Conservation (phyloP, 2,329 filamentous ascomycete genomes). For the Paracoccidioides brasiliensis region DNA sequence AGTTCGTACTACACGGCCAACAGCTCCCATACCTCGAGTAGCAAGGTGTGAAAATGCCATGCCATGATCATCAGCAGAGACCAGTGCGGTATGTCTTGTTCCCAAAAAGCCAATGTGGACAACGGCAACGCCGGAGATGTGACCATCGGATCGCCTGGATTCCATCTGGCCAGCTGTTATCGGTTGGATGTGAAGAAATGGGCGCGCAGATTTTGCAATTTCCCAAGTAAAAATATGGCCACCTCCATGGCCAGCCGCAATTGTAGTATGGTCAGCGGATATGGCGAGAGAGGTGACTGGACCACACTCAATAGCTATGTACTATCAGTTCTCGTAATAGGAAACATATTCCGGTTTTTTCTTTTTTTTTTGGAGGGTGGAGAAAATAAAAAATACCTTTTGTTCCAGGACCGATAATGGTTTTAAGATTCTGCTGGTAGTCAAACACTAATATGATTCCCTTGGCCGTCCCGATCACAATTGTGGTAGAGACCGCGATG, state of each 20-base stretch:
- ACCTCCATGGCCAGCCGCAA: slow-evolving; percentile 78
- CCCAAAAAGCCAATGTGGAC: slow-evolving; percentile 91
- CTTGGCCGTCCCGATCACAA: slow-evolving; percentile 85
- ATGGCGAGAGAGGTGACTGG: slow-evolving; percentile 76
- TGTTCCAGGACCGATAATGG: slow-evolving; percentile 84
- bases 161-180: slow-evolving; percentile 53
- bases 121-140: slow-evolving; percentile 63
- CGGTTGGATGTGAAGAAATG: slow-evolving; percentile 77
- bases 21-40: slow-evolving; percentile 72
- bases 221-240: slow-evolving; percentile 98
- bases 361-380: not conserved
- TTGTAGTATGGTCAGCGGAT: slow-evolving; percentile 83
- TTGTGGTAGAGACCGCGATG: slow-evolving; percentile 72
- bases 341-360: too few species aligned
- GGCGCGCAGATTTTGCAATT: slow-evolving; percentile 62
- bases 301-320: slow-evolving; percentile 72
- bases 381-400: slow-evolving; percentile 46
- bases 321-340: not conserved
- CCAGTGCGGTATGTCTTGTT: slow-evolving; percentile 81
- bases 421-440: slow-evolving; percentile 88
- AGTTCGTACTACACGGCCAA: slow-evolving; percentile 77
- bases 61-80: slow-evolving; percentile 84
- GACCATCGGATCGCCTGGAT: slow-evolving; percentile 62
- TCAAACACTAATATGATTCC: slow-evolving; percentile 93
- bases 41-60: slow-evolving; percentile 99